Evolutionary conservation across 202 grass and related monocot species (phyloP), one percentile per base, ranked within the genome.

Genomic region (Carex sylvatica): DNA sequence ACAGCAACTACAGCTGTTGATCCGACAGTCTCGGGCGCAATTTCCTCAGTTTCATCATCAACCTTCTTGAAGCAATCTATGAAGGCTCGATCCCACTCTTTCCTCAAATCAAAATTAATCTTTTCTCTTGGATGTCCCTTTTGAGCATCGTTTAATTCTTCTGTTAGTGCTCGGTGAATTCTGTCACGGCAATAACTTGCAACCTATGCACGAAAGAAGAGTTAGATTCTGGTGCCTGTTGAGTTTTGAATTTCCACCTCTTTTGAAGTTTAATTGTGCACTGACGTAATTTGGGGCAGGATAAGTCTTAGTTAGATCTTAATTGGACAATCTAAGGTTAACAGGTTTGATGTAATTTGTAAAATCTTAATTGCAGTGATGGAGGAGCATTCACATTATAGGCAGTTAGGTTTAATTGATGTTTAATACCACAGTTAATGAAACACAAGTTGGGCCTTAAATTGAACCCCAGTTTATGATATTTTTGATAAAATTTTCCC

Each of bases 1-100:
- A 94, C 85, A 0, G 91, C 88, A 19, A 88, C 86, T 60, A 97
- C 91, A 0, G 94, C 94, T 19, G 94, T 97, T 16, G 94, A 89
- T 19, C 94, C 94, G 4, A 92, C 94, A 24, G 89, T 93, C 75
- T 94, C 94, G 3, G 91, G 86, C 69, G 86, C 86, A 66, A 89
- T 80, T 68, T 86, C 85, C 78, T 85, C 86, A 19, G 33, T 51
- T 85, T 97, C 91, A 77, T 91, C 64, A 82, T 97, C 91, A 14
- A 97, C 87, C 64, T 89, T 89, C 64, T 70, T 62, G 80, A 94
- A 97, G 86, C 94, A 94, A 79, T 88, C 84, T 35, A 93, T 55
- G 46, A 97, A 97, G 6, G 84, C 86, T 58, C 40, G 85, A 83
- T 94, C 91, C 94, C 94, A 97, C 6, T 83, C 85, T 20, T 89